Base-by-base conservation (phyloP, 2,329 filamentous ascomycete genomes). In the Xylaria sp. region DNA sequence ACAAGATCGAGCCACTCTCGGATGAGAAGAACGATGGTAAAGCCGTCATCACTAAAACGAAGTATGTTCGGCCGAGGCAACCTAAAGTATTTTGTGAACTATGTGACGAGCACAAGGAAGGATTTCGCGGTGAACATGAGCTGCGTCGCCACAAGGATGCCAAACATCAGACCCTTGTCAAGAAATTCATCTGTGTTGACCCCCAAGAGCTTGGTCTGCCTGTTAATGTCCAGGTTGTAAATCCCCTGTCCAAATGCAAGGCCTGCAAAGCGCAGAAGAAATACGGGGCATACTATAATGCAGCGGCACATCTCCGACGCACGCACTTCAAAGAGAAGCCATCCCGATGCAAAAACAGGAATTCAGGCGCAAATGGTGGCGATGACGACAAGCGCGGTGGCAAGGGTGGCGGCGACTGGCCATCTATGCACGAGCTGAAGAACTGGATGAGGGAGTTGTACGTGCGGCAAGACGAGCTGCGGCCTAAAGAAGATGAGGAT, bases 221-320 rank as follows among this genome's bases (percentile, higher is more conserved):
- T 20, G 77, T 79, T 66, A 71, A 79, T 81, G 86, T 78, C 73
- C 84, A 72, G 77, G 88, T 81, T 79, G 85, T 86, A 80, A 86
- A 79, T 59, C 90, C 94, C 45, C 86, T 98, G 38, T 83, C 84
- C 57, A 91, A 91, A 72, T 97, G 94, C 86, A 97, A 97, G 79
- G 87, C 92, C 54, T 98, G 95, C 78, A 86, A 85, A 55, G 85
- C 86, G 50, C 81, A 86, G 62, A 97, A 97, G 82, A 86, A 87
- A 65, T 98, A 98, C 73, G 92, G 92, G 3, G 92, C 92, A 17
- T 96, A 97, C 81, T 97, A 98, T 81, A 98, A 98, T 74, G 95
- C 94, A 0, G 94, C 94, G 0, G 95, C 94, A 0, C 95, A 98
- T 77, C 85, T 98, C 9, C 87, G 94, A 47, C 89, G 95, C 56